Evolutionary conservation across 2,329 filamentous ascomycete genomes (phyloP).

Genomic region (Calonectria multiphialidica): DNA sequence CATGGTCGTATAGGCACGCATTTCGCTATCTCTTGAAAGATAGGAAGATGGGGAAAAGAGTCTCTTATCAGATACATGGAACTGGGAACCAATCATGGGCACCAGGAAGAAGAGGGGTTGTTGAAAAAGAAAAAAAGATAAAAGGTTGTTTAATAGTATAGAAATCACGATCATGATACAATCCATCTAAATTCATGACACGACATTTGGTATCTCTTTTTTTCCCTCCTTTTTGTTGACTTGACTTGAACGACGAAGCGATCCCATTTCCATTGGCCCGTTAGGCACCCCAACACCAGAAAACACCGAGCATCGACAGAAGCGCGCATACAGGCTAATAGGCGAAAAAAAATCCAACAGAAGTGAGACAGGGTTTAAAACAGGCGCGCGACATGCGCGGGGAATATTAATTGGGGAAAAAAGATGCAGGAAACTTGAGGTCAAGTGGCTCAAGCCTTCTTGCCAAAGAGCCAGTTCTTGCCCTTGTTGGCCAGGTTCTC

Average conservation of each 20-base stretch:
- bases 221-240: slow-evolving; percentile 21
- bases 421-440: neutral
- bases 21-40: slow-evolving; percentile 6
- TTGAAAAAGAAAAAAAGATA: slow-evolving; percentile 17
- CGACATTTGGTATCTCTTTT: slow-evolving; percentile 38
- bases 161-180: slow-evolving; percentile 30
- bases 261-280: slow-evolving; percentile 20
- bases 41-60: neutral
- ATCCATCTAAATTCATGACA: slow-evolving; percentile 25
- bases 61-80: slow-evolving; percentile 19
- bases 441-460: slow-evolving; percentile 55
- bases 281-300: slow-evolving; percentile 33
- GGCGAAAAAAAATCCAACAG: neutral
- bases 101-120: slow-evolving; percentile 15
- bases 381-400: neutral
- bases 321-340: neutral
- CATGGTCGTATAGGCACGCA: neutral
- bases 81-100: slow-evolving; percentile 13
- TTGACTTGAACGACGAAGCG: slow-evolving; percentile 14
- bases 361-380: neutral
- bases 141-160: slow-evolving; percentile 37
- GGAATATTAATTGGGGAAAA: slow-evolving; percentile 12
- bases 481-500: slow-evolving; percentile 52
- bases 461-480: slow-evolving; percentile 63
- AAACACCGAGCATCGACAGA: slow-evolving; percentile 41